Evolutionary conservation across 208 protist species (phyloP), one percentile per base, ranked within the genome.

Genomic region (Crithidia bombi): DNA sequence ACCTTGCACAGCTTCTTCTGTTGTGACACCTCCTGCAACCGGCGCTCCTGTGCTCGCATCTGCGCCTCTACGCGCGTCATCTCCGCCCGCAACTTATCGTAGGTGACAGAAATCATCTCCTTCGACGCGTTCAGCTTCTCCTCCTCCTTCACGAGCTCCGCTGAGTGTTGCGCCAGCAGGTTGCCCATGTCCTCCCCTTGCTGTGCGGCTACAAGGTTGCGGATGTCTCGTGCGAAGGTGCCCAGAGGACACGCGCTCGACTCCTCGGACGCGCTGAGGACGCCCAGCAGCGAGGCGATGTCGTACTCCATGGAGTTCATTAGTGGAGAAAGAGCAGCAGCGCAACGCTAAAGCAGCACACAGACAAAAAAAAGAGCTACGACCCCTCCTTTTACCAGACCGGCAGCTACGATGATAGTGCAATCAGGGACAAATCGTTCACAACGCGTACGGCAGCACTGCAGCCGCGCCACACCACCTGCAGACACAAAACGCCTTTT

Each of bases 1-100:
- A 85, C 64, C 52, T 84, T 92, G 71, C 87, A 95, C 39, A 95
- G 65, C 26, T 79, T 79, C 62, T 92, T 91, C 66, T 92, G 86
- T 57, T 93, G 78, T 54, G 70, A 59, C 17, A 92, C 80, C 38
- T 90, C 82, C 39, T 77, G 35, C 50, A 86, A 56, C 25, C 83
- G 85, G 9, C 73, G 63, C 72, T 90, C 81, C 43, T 89, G 81
- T 26, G 85, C 73, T 11, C 78, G 75, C 65, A 94, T 79, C 63
- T 94, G 89, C 65, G 88, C 85, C 76, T 96, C 89, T 19, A 93
- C 81, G 25, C 91, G 85, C 30, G 78, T 72, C 44, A 94, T 50
- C 63, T 96, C 91, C 1, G 89, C 89, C 11, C 79, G 79, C 23
- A 96, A 76, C 57, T 93, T 93, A 58, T 96, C 91, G 43, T 86